phyloP scores from a whole-genome alignment of 106 monocot species.

The Allium sativum region DNA sequence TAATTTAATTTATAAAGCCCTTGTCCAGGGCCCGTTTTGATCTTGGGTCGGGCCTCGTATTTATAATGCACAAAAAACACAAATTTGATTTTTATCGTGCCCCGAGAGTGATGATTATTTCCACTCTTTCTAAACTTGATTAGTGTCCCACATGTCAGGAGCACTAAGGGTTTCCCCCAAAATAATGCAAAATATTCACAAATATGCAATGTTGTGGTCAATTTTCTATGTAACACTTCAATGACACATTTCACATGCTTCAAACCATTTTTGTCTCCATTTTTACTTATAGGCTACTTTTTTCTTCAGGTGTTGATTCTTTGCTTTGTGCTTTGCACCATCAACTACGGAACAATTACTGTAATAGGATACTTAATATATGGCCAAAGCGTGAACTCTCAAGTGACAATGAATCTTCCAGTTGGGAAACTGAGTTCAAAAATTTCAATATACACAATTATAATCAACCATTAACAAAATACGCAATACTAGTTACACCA shows the following conservation, averaged over 20 bases:
- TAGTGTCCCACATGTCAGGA: too few species aligned
- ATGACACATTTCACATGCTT: too few species aligned
- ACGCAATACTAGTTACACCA: conserved; percentile 45
- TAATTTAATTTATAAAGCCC: too few species aligned
- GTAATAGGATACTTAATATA: conserved; percentile 71
- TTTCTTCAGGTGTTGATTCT: conserved; percentile 45
- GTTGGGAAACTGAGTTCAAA: conserved; percentile 43
- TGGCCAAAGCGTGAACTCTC: conserved; percentile 34
- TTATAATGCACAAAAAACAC: background rate
- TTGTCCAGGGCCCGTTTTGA: too few species aligned
- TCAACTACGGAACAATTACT: conserved; percentile 48
- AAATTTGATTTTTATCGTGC: too few species aligned
- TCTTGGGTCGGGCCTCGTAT: too few species aligned
- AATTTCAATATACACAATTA: conserved; percentile 70
- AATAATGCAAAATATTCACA: too few species aligned
- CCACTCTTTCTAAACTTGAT: too few species aligned
- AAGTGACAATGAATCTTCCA: conserved; percentile 40
- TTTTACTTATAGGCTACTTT: background rate
- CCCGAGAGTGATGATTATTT: too few species aligned
- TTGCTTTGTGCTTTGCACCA: conserved; percentile 46
- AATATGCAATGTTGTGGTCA: too few species aligned
- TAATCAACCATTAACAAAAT: conserved; percentile 70
- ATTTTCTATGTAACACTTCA: too few species aligned
- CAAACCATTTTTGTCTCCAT: background rate
- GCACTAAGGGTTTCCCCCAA: too few species aligned